phyloP scores from a whole-genome alignment of 1,284 basidiomycete species.

The Tylopilus orsonianus region DNA sequence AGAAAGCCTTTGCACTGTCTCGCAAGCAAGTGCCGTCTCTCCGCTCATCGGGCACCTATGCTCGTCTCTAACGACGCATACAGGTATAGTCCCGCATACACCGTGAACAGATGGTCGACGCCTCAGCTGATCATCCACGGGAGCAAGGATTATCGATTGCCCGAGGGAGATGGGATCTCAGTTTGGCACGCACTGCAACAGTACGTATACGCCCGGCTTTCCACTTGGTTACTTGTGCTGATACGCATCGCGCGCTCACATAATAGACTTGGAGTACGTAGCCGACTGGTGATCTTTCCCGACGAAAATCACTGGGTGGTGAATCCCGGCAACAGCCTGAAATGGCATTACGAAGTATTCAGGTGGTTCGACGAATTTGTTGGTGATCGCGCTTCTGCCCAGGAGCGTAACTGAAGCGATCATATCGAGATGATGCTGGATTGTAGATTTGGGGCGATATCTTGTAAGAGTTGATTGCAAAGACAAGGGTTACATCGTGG shows the following conservation, averaged over 20 bases:
- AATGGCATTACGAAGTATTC: conserved; percentile 89
- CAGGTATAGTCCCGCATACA: conserved; percentile 75
- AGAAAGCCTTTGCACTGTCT: conserved; percentile 52
- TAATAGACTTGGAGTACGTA: conserved; percentile 69
- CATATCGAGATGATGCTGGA: neutral
- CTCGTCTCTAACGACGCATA: neutral
- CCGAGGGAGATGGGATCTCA: conserved; percentile 80
- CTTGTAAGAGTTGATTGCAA: conserved; percentile 1
- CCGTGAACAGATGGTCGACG: conserved; percentile 81
- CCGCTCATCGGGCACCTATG: neutral
- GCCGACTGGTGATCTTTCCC: conserved; percentile 85
- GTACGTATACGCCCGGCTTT: conserved; percentile 43
- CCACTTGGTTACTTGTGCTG: neutral
- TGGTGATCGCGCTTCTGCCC: conserved; percentile 34
- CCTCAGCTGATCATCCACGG: conserved; percentile 86
- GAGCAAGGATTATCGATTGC: conserved; percentile 82
- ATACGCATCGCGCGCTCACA: neutral
- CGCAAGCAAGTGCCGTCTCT: conserved; percentile 45
- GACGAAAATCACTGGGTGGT: conserved; percentile 93
- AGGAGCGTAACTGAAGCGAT: conserved; percentile 19
- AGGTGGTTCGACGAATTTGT: conserved; percentile 81
- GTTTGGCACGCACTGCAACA: conserved; percentile 80
- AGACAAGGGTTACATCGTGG: conserved; percentile 9
- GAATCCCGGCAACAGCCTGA: conserved; percentile 75
- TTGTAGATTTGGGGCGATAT: neutral